Evolutionary conservation across 2,329 filamentous ascomycete genomes (phyloP), one percentile per base, ranked within the genome.

Genomic region (Fusarium nanum): DNA sequence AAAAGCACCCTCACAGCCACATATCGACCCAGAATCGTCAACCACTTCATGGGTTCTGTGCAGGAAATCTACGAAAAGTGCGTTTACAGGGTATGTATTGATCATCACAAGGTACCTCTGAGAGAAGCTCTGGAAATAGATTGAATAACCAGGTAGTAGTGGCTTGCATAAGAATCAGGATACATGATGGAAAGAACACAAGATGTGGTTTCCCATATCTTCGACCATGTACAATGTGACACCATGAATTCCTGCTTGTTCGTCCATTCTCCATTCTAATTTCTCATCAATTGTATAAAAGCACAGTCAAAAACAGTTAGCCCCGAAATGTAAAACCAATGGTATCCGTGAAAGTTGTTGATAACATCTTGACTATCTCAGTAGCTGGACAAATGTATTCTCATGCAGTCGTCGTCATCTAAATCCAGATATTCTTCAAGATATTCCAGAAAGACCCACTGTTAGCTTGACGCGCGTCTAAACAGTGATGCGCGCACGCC

Each of bases 231-330:
- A 12, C 10, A 37, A 4, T n/a, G 16, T n/a, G 12, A 11, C 6
- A 0, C 0, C 3, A 1, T 4, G 6, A 37, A 11, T 3, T n/a
- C 10, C 0, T 37, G 18, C 10, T n/a, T 4, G 10, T n/a, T n/a
- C 10, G 10, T 3, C 6, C 18, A 4, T n/a, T 6, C 9, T n/a
- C 10, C 11, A 0, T n/a, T 18, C 16, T 18, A 1, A 2, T 18
- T 34, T 9, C 32, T 34, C 32, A 6, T 18, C 16, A 34, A 22
- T 22, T 22, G 22, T 22, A 3, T 3, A 22, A 5, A 22, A 5
- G 22, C 22, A 22, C 22, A 22, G 22, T 22, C 22, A 22, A 22
- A 22, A 22, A 3, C 22, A 22, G 3, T 22, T 5, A 22, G 5
- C 22, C 22, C 22, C 22, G 5, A 22, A 22, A 22, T 22, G 22